These are phyloP conservation scores for Podospora sp. DNA, from an alignment of 495 filamentous ascomycete genomes.

Conservation along the genomic window DNA sequence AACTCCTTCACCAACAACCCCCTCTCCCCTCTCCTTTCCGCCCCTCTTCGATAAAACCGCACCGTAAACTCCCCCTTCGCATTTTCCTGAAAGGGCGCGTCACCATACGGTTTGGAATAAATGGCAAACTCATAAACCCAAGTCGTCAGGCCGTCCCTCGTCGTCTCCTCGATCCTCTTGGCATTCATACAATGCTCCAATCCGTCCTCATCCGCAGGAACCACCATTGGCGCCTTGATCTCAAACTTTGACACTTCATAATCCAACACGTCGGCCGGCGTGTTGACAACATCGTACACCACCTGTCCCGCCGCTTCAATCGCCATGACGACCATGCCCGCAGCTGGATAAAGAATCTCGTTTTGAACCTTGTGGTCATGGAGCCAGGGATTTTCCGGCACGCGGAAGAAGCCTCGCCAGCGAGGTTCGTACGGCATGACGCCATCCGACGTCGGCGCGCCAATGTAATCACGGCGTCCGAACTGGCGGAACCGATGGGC, in stretches of 20 bases:
- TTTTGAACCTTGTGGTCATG: slow-evolving; percentile 43
- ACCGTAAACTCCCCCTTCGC: slow-evolving; percentile 32
- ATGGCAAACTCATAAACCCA: slow-evolving; percentile 32
- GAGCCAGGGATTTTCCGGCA: slow-evolving; percentile 52
- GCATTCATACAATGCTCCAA: slow-evolving; percentile 23
- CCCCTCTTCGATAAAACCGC: slow-evolving; percentile 21
- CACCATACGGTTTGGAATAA: slow-evolving; percentile 31
- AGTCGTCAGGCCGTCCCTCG: slow-evolving; percentile 16
- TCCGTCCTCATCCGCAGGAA: slow-evolving; percentile 6
- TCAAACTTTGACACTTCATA: slow-evolving; percentile 30
- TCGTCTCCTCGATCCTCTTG: slow-evolving; percentile 14
- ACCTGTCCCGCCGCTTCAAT: slow-evolving; percentile 48
- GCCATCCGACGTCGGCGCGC: background rate
- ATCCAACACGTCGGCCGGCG: background rate
- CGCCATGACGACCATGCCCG: slow-evolving; percentile 51
- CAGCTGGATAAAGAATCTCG: slow-evolving; percentile 53
- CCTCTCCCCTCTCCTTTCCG: background rate
- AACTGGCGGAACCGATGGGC: slow-evolving; percentile 15
- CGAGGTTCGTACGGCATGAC: slow-evolving; percentile 25
- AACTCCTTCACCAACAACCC: slow-evolving; percentile 5
- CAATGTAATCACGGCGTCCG: background rate
- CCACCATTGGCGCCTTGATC: slow-evolving; percentile 16
- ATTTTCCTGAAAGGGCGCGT: slow-evolving; percentile 32
- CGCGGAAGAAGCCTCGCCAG: slow-evolving; percentile 46
- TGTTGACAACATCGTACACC: slow-evolving; percentile 9